Conservation (phyloP, 2,329 filamentous ascomycete species). For the Cordyceps cateniannulata region DNA sequence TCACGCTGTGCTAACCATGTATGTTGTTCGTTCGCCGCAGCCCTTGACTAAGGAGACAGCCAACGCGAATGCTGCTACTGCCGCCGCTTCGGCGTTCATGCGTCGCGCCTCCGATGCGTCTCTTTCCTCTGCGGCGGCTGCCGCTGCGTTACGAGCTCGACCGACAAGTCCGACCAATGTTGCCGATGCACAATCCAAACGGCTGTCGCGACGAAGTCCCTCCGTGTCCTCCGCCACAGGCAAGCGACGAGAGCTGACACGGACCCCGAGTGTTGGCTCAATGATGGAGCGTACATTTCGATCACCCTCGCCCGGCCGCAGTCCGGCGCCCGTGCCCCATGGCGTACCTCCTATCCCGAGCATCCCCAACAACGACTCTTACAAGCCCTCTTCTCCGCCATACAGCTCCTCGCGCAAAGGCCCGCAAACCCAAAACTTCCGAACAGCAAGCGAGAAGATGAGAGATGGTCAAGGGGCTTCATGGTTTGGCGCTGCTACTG, state of each 20-base stretch:
- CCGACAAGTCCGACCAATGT: constrained; percentile 74
- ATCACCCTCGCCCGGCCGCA: constrained; percentile 57
- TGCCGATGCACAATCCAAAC: constrained; percentile 79
- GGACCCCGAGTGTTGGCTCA: constrained; percentile 65
- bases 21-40: constrained; percentile 34
- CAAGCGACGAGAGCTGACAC: constrained; percentile 45
- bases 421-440: constrained; percentile 43
- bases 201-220: constrained; percentile 64
- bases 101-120: constrained; percentile 54
- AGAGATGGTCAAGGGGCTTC: constrained; percentile 34
- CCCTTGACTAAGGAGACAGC: constrained; percentile 58
- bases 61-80: constrained; percentile 68
- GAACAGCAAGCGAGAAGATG: constrained; percentile 47
- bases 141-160: constrained; percentile 72
- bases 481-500: constrained; percentile 42
- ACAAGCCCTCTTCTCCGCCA: constrained; percentile 20
- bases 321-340: constrained; percentile 30
- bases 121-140: constrained; percentile 79
- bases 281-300: constrained; percentile 89
- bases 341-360: constrained; percentile 69
- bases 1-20: constrained; percentile 17
- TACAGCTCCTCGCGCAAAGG: constrained; percentile 23
- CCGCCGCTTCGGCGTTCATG: constrained; percentile 75
- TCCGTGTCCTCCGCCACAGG: constrained; percentile 64
- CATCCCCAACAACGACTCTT: constrained; percentile 49